phyloP scores from a whole-genome alignment of 345 rosid genomes.

The Boechera retrofracta region DNA sequence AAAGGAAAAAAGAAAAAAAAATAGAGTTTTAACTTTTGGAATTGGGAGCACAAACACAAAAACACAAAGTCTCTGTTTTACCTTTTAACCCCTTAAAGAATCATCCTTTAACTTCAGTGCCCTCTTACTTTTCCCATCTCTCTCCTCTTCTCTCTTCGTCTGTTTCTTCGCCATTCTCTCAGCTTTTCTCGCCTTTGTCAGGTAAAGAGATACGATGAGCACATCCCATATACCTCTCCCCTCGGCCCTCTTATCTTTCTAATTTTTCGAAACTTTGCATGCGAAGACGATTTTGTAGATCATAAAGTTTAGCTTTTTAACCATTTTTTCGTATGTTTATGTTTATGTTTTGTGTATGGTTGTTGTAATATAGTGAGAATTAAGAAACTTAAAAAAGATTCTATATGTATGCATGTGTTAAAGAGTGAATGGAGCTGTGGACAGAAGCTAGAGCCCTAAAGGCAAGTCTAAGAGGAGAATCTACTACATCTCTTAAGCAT shows the following conservation, averaged over 20 bases:
- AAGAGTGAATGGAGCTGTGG: conserved; percentile 58
- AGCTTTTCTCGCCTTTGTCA: conserved; percentile 35
- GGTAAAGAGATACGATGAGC: conserved; percentile 39
- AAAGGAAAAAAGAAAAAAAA: not conserved
- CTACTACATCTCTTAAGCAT: conserved; percentile 26
- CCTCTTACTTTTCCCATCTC: conserved; percentile 32
- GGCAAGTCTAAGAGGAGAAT: conserved; percentile 59
- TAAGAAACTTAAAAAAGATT: conserved; percentile 14
- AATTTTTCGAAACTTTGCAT: conserved; percentile 35
- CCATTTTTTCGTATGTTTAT: not conserved
- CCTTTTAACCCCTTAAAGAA: conserved; percentile 32
- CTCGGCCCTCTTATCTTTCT: not conserved
- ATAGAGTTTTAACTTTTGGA: conserved; percentile 42
- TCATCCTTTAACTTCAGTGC: conserved; percentile 42
- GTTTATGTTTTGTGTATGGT: conserved; percentile 28
- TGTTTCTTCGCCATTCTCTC: conserved; percentile 39
- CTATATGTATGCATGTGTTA: conserved; percentile 29
- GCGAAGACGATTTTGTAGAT: conserved; percentile 17
- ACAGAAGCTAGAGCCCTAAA: conserved; percentile 68
- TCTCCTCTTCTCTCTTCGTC: conserved; percentile 35
- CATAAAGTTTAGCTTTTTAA: conserved; percentile 24
- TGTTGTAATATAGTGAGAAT: conserved; percentile 32
- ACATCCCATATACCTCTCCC: conserved; percentile 12
- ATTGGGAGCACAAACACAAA: conserved; percentile 40
- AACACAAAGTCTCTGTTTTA: conserved; percentile 31